Evolutionary conservation across 2,329 filamentous ascomycete genomes (phyloP).

Genomic region (Exophiala sp.): DNA sequence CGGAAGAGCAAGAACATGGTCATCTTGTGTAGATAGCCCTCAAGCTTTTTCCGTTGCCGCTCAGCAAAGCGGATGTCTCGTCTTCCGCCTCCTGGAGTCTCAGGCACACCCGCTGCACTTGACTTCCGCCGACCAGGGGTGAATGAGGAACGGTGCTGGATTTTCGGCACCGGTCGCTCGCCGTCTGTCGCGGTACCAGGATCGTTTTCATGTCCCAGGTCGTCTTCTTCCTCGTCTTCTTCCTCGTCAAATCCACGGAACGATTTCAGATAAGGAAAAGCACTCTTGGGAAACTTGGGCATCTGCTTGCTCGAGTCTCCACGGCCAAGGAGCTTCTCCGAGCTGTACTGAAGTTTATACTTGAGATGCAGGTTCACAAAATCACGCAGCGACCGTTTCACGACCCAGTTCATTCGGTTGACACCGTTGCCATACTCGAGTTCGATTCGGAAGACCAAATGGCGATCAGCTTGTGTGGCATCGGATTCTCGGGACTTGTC

Average conservation of each 20-base stretch:
- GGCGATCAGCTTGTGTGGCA: slow-evolving; percentile 48
- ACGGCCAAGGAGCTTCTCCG: slow-evolving; percentile 68
- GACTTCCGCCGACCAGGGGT: slow-evolving; percentile 55
- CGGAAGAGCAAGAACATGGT: slow-evolving; percentile 96
- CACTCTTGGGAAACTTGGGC: slow-evolving; percentile 81
- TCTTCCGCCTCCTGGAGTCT: slow-evolving; percentile 35
- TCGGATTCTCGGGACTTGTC: slow-evolving; percentile 40
- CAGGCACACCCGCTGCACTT: slow-evolving; percentile 40
- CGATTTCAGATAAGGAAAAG: slow-evolving; percentile 81
- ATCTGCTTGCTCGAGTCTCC: slow-evolving; percentile 70
- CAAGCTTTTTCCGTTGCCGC: slow-evolving; percentile 65
- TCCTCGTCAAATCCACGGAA: slow-evolving; percentile 74
- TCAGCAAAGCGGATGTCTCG: slow-evolving; percentile 38
- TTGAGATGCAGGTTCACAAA: slow-evolving; percentile 90
- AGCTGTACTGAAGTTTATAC: slow-evolving; percentile 80
- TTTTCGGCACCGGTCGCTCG: slow-evolving; percentile 52
- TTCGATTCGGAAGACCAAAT: slow-evolving; percentile 84
- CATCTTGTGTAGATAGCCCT: slow-evolving; percentile 87
- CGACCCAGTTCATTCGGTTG: slow-evolving; percentile 94
- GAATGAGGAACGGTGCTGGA: slow-evolving; percentile 51
- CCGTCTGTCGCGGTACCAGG: slow-evolving; percentile 65
- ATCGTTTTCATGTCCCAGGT: slow-evolving; percentile 43
- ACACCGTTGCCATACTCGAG: slow-evolving; percentile 93
- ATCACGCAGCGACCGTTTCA: slow-evolving; percentile 78
- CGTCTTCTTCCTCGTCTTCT: slow-evolving; percentile 62